Conservation (phyloP, 306 rosid species). For the Vigna trinervia region DNA sequence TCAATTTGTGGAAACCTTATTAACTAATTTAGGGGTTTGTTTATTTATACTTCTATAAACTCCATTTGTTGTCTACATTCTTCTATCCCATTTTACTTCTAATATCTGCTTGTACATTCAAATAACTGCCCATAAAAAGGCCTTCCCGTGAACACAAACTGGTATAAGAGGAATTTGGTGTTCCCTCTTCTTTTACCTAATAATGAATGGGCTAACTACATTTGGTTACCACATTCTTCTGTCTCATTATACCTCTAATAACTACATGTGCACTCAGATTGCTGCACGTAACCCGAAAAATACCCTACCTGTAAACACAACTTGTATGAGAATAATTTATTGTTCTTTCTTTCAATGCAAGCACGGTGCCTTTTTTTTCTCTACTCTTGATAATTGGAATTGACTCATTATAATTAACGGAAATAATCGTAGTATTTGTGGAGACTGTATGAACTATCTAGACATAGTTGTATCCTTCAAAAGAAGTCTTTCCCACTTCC, state of each 20-base stretch:
- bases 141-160: not conserved
- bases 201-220: not conserved
- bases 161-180: not conserved
- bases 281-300: too few species aligned
- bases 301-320: too few species aligned
- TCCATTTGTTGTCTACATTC: not conserved
- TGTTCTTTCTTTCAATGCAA: too few species aligned
- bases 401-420: not conserved
- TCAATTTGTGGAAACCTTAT: not conserved
- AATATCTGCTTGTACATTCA: not conserved
- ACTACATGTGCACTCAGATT: not conserved
- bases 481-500: not conserved
- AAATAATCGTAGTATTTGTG: not conserved
- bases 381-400: not conserved
- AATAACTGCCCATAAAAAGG: too few species aligned
- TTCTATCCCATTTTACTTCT: not conserved
- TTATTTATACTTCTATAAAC: not conserved
- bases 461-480: not conserved
- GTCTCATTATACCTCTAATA: not conserved
- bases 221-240: too few species aligned
- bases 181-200: too few species aligned
- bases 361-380: not conserved
- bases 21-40: not conserved
- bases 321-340: too few species aligned
- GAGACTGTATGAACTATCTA: not conserved